Evolutionary conservation across 345 rosid species (phyloP), one percentile per base, ranked within the genome.

Genomic region (Euphorbia pulcherrima): DNA sequence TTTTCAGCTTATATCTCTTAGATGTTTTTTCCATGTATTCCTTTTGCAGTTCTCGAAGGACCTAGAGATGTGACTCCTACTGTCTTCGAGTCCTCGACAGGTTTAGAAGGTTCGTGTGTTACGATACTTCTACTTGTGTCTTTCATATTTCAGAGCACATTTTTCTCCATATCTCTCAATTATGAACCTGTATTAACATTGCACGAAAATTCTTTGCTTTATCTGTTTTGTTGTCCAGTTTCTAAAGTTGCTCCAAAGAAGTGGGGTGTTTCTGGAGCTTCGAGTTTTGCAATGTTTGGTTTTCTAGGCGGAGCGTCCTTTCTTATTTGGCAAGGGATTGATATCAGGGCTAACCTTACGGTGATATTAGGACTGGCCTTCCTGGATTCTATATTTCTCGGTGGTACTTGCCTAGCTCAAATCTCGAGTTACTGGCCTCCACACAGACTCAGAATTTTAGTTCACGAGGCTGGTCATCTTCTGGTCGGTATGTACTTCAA

Each of bases 381-480:
- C 67, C n/a, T 75, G 69, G 98, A 93, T 65, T 80, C 96, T 10
- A 53, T 79, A 64, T 83, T 88, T 65, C 96, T 90, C 33, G 97
- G 98, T 52, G 98, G 98, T 65, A 80, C 82, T 47, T 88, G 96
- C 72, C 75, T 93, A 69, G 97, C 96, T 48, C 89, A 85, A 76
- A 77, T 93, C 60, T 86, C 97, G n/a, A 81, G 94, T 73, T 88
- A 79, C 67, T 93, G 98, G 98, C 98, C 96, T 76, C 96, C 98
- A 6, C 77, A 75, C 78, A 89, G 81, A 80, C 94, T 86, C 8
- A 79, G 96, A 64, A 89, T 93, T 70, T 69, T 93, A 47, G 92
- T 93, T 84, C 98, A 93, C 67, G 98, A 93, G 84, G 96, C 98
- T 0, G 98, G 97, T 58, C 96, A 90, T 82, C 88, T 90, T 68